Evolutionary conservation across 164 flowering plant species (phyloP), one percentile per base, ranked within the genome.

Genomic region (Vitis amurensis): DNA sequence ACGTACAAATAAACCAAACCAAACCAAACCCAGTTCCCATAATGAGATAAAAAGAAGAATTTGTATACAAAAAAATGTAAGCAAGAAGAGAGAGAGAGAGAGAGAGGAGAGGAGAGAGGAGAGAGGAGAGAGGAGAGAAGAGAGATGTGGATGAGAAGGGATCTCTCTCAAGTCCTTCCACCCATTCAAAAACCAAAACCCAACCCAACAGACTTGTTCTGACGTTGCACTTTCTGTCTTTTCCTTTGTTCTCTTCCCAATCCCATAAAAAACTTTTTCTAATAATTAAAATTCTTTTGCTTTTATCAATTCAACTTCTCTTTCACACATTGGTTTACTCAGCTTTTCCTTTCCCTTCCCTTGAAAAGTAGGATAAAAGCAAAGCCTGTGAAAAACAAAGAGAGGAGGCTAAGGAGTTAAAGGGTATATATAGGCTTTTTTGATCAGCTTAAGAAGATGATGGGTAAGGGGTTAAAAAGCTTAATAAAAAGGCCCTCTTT

Each of bases 131-230:
- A 17, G 72, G 70, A 50, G 59, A 62, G 61, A 63, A 65, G 67
- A 62, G 61, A 62, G 74, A 57, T 71, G 76, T 65, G 78, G 78
- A 74, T 74, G 80, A 77, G 74, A 71, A 67, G 63, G 52, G 68
- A 68, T 62, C 69, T 44, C 60, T 51, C 48, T 58, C 10, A 44
- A 71, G 44, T 23, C 31, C 51, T 49, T 73, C 69, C 47, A 58
- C 64, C 61, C 49, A 70, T 55, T 63, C 64, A 64, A 69, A 74
- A 64, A 63, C 66, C 30, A 50, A 59, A 64, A n/a, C 70, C 63
- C 60, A 66, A 63, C 65, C 13, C 61, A 59, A 55, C 61, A 52
- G 29, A 59, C 61, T 67, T 65, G 3, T 15, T 66, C 62, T 59
- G 66, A 66, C 66, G 66, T 65, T 69, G 57, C 56, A 23, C 51